These are phyloP conservation scores for Coemansia sp. DNA, from an alignment of 192 early-diverging fungal genomes.

Conservation along the genomic window DNA sequence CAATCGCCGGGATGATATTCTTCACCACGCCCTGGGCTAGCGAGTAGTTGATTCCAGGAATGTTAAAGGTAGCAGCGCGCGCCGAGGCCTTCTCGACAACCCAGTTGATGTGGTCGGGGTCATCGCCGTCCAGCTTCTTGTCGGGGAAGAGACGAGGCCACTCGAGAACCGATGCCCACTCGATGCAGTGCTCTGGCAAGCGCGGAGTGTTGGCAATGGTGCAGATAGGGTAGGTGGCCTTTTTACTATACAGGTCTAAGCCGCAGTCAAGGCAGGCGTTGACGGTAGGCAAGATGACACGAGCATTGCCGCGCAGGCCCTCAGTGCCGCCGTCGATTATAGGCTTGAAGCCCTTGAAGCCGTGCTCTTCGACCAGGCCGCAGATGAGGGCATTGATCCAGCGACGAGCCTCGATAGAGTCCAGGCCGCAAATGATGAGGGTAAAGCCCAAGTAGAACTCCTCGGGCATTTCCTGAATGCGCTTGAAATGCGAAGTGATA, in stretches of 20 bases:
- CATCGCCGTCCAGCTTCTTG: slow-evolving; percentile 78
- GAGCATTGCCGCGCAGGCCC: slow-evolving; percentile 94
- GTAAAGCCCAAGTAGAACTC: slow-evolving; percentile 90
- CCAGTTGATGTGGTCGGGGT: slow-evolving; percentile 79
- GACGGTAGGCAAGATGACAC: slow-evolving; percentile 85
- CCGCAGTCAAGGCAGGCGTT: slow-evolving; percentile 97
- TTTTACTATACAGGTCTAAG: slow-evolving; percentile 88
- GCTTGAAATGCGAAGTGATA: slow-evolving; percentile 80
- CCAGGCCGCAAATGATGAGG: slow-evolving; percentile 91
- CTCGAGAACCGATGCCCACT: slow-evolving; percentile 92
- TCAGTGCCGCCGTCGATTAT: slow-evolving; percentile 97
- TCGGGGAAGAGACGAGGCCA: slow-evolving; percentile 85
- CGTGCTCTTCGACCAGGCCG: slow-evolving; percentile 73
- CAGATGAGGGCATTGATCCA: slow-evolving; percentile 96
- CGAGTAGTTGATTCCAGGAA: slow-evolving; percentile 85
- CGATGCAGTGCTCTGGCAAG: slow-evolving; percentile 97
- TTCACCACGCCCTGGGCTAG: slow-evolving; percentile 97
- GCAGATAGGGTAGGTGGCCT: slow-evolving; percentile 91
- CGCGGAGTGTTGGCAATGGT: slow-evolving; percentile 99
- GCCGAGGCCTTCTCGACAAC: slow-evolving; percentile 65
- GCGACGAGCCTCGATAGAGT: slow-evolving; percentile 92
- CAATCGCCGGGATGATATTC: slow-evolving; percentile 98
- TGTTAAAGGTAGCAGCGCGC: slow-evolving; percentile 82
- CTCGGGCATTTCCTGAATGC: slow-evolving; percentile 95
- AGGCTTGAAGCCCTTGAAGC: slow-evolving; percentile 77